phyloP scores from a whole-genome alignment of 2,329 filamentous ascomycete genomes.

The Albophoma yamanashiensis region DNA sequence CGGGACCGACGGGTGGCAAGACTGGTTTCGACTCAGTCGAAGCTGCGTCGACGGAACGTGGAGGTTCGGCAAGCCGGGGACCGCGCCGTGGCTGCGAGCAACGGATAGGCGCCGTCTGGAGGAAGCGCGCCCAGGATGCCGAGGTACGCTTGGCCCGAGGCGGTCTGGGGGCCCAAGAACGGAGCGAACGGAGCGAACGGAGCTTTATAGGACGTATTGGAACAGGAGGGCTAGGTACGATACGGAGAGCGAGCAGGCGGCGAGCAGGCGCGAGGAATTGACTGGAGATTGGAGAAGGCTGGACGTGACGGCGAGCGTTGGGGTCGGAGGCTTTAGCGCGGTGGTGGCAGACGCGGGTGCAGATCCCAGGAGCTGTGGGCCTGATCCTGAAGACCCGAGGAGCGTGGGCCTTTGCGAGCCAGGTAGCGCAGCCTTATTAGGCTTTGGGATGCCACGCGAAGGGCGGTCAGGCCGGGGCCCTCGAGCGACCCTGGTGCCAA shows the following conservation, averaged over 20 bases:
- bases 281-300: not conserved
- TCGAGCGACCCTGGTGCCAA: not conserved
- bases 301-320: not conserved
- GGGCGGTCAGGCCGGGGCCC: conserved; percentile 1
- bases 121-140: not conserved
- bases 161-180: not conserved
- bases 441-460: conserved; percentile 2
- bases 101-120: not conserved
- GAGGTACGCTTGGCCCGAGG: not conserved
- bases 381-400: not conserved
- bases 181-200: not conserved
- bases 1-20: conserved; percentile 1
- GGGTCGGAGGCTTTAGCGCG: not conserved
- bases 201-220: not conserved
- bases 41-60: not conserved
- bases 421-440: conserved; percentile 1
- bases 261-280: not conserved
- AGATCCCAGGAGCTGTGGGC: not conserved
- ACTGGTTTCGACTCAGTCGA: not conserved
- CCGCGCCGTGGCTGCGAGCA: not conserved
- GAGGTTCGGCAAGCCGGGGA: not conserved
- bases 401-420: not conserved
- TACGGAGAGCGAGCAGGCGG: no score
- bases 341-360: not conserved
- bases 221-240: not conserved